Percentiles rank a stretch among this genome's conserved stretches.
Evolutionary conservation across 306 rosid species (phyloP).

Genomic region (Carpinus fangiana): DNA sequence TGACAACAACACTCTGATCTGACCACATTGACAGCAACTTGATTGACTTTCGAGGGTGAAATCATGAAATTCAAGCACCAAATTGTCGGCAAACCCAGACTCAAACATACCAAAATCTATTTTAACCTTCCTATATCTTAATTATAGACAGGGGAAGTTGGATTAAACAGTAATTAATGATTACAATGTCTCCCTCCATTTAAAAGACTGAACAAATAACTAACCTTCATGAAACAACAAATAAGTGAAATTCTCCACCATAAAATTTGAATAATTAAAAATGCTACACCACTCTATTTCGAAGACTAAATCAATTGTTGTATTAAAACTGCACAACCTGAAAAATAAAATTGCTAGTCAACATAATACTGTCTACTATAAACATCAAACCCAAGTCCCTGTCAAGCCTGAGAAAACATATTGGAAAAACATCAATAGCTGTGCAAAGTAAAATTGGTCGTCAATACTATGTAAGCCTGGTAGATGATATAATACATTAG

Average conservation of each 20-base stretch:
- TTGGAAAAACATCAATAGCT: not conserved
- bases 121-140: no score
- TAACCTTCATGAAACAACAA: no score
- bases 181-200: no score
- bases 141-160: no score
- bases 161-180: no score
- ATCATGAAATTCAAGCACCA: no score
- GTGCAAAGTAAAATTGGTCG: not conserved
- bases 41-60: no score
- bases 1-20: no score
- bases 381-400: not conserved
- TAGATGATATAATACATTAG: conserved; percentile 16
- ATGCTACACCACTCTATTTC: not conserved
- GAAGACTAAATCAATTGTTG: not conserved
- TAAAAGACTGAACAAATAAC: no score
- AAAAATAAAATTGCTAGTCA: not conserved
- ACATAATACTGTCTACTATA: not conserved
- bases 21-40: no score
- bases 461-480: not conserved
- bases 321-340: not conserved
- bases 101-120: no score
- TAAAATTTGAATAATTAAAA: not conserved
- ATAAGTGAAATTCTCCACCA: not conserved
- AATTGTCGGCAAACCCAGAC: no score
- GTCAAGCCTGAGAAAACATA: not conserved